Conservation (phyloP, 2,329 filamentous ascomycete genomes). For the Pyricularia sp. region DNA sequence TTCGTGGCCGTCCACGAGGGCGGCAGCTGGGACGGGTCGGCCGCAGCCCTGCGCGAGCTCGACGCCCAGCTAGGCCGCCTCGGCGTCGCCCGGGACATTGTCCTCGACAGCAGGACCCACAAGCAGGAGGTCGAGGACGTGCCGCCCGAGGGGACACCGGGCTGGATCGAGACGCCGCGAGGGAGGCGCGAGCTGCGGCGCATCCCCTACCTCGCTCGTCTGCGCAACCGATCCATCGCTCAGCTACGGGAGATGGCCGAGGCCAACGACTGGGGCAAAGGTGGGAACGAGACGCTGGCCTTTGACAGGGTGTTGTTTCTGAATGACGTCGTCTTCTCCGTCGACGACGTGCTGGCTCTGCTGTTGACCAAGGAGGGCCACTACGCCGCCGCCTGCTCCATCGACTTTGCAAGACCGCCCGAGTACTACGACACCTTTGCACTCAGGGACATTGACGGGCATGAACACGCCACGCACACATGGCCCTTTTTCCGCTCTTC, state of each 20-base stretch:
- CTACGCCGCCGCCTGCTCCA: slow-evolving; percentile 51
- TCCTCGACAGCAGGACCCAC: slow-evolving; percentile 35
- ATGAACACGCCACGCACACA: slow-evolving; percentile 38
- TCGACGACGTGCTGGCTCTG: slow-evolving; percentile 38
- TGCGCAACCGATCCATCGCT: slow-evolving; percentile 54
- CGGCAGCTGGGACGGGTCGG: slow-evolving; percentile 58
- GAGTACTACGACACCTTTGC: slow-evolving; percentile 54
- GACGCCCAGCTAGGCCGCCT: slow-evolving; percentile 40
- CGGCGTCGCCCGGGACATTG: slow-evolving; percentile 25
- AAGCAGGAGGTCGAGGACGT: slow-evolving; percentile 40
- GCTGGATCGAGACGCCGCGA: slow-evolving; percentile 50
- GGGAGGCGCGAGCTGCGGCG: slow-evolving; percentile 47
- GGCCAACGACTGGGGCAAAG: not conserved
- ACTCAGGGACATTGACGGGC: slow-evolving; percentile 42
- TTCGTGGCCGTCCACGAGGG: slow-evolving; percentile 59
- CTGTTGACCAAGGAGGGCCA: slow-evolving; percentile 43
- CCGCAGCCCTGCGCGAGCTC: slow-evolving; percentile 49
- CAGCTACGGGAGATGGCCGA: slow-evolving; percentile 40
- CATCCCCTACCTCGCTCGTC: slow-evolving; percentile 56
- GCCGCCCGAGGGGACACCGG: slow-evolving; percentile 26
- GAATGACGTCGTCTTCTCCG: slow-evolving; percentile 48
- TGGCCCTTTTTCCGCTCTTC: slow-evolving; percentile 51
- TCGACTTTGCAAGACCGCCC: slow-evolving; percentile 46
- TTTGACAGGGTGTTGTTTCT: slow-evolving; percentile 51
- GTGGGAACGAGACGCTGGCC: slow-evolving; percentile 19